Evolutionary conservation across 1,284 basidiomycete genomes (phyloP).

Genomic region (Tetrapyrgos nigripes): DNA sequence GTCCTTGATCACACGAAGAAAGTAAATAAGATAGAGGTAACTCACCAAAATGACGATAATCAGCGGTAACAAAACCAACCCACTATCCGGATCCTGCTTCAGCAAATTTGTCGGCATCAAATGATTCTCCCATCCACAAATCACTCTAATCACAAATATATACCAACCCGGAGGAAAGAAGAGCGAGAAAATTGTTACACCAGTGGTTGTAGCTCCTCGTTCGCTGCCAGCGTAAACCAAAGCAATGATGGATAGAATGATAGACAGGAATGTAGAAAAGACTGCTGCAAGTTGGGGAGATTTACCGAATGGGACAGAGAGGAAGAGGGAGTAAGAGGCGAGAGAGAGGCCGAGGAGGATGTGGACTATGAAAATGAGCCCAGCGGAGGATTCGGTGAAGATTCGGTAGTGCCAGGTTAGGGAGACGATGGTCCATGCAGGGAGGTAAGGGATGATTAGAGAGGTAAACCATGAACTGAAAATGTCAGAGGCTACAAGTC

Average conservation of each 20-base stretch:
- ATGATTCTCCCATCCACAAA: slow-evolving; percentile 72
- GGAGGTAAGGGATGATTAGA: slow-evolving; percentile 60
- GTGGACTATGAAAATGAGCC: slow-evolving; percentile 61
- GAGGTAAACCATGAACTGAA: slow-evolving; percentile 67
- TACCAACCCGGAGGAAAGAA: slow-evolving; percentile 81
- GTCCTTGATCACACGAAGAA: background rate
- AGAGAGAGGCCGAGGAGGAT: slow-evolving; percentile 72
- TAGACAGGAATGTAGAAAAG: slow-evolving; percentile 65
- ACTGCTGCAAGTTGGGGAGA: slow-evolving; percentile 79
- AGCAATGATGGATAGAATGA: slow-evolving; percentile 75
- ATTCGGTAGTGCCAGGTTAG: slow-evolving; percentile 69
- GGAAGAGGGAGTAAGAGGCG: slow-evolving; percentile 74
- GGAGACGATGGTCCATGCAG: slow-evolving; percentile 71
- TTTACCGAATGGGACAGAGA: slow-evolving; percentile 72
- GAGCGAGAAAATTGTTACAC: slow-evolving; percentile 67
- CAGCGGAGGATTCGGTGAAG: slow-evolving; percentile 66
- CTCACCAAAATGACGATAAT: slow-evolving; percentile 69
- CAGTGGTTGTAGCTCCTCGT: slow-evolving; percentile 44
- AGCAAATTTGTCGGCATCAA: slow-evolving; percentile 56
- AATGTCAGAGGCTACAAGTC: slow-evolving; percentile 7
- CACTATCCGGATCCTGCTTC: slow-evolving; percentile 63
- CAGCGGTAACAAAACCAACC: slow-evolving; percentile 62
- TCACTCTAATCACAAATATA: slow-evolving; percentile 71
- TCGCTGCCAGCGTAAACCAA: slow-evolving; percentile 50
- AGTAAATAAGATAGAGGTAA: slow-evolving; percentile 14